Conservation (phyloP, 208 protist genomes). For the Leishmania braziliensis region DNA sequence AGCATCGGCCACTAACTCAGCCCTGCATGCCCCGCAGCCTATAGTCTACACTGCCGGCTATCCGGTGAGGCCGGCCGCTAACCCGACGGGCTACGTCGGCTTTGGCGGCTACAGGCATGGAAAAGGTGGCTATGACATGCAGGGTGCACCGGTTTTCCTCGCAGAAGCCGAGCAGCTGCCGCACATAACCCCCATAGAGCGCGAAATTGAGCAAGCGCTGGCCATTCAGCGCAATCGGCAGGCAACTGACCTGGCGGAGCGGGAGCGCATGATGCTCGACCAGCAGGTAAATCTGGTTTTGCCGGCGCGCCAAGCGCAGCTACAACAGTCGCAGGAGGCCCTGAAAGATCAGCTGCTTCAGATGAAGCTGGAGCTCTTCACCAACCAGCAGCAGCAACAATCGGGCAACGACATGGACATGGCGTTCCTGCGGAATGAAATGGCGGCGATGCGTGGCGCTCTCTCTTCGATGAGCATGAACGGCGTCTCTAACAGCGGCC, state of each 20-base stretch:
- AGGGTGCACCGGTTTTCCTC: slow-evolving; percentile 1
- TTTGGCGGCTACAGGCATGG: background rate
- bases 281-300: slow-evolving; percentile 50
- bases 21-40: background rate
- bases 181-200: slow-evolving; percentile 20
- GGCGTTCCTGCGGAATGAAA: slow-evolving; percentile 44
- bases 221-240: slow-evolving; percentile 39
- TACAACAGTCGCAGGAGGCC: slow-evolving; percentile 47
- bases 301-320: slow-evolving; percentile 40
- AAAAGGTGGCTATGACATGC: slow-evolving; percentile 6
- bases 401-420: slow-evolving; percentile 34
- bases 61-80: background rate
- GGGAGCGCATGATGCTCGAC: slow-evolving; percentile 42
- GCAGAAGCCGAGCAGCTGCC: background rate
- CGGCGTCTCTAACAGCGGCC: slow-evolving; percentile 1
- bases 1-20: background rate
- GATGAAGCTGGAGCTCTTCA: slow-evolving; percentile 49
- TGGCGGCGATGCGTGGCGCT: slow-evolving; percentile 34
- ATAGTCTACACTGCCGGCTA: background rate
- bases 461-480: slow-evolving; percentile 21
- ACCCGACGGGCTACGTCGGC: background rate
- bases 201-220: slow-evolving; percentile 37
- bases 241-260: slow-evolving; percentile 27
- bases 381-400: slow-evolving; percentile 30
- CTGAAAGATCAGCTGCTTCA: slow-evolving; percentile 42